Conservation (phyloP, 2,329 filamentous ascomycete species). For the Fusarium albidum region DNA sequence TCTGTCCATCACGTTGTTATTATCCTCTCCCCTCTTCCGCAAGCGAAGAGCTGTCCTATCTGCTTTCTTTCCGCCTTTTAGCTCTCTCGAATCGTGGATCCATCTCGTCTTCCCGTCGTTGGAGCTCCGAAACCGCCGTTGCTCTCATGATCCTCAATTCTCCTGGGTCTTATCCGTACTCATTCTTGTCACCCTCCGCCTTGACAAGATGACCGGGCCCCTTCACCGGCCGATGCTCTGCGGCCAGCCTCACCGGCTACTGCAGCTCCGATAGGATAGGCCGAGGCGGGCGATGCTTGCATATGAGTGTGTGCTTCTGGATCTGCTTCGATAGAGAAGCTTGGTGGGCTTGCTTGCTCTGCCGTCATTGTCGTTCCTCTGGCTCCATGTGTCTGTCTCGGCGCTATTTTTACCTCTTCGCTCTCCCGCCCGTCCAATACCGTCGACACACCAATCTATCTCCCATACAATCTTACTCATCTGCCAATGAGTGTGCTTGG, state of each 20-base stretch:
- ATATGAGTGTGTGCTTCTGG: conserved; percentile 10
- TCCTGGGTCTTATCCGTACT: not conserved
- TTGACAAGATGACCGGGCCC: conserved; percentile 7
- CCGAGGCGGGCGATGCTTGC: conserved; percentile 9
- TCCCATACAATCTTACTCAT: not conserved
- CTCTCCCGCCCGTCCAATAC: conserved; percentile 5
- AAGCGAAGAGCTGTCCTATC: conserved; percentile 6
- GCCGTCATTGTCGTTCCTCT: conserved; percentile 14
- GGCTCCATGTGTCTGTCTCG: not conserved
- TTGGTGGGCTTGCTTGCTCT: conserved; percentile 14
- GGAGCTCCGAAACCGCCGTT: conserved; percentile 2
- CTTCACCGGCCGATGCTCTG: conserved; percentile 22
- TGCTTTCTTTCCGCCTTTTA: conserved; percentile 9
- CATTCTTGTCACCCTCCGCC: conserved; percentile 1
- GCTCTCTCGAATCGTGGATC: conserved; percentile 2
- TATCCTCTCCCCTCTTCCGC: not conserved
- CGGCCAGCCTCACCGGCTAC: conserved; percentile 30
- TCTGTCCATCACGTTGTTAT: conserved; percentile 20
- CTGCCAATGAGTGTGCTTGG: not conserved
- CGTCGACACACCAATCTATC: not conserved
- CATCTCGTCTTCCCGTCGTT: not conserved
- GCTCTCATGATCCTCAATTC: not conserved
- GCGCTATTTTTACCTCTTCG: conserved; percentile 17
- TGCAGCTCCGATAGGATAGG: conserved; percentile 35
- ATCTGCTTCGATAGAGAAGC: conserved; percentile 1